Evolutionary conservation across 495 filamentous ascomycete species (phyloP), one percentile per base, ranked within the genome.

Genomic region (Penicillium argentinense): DNA sequence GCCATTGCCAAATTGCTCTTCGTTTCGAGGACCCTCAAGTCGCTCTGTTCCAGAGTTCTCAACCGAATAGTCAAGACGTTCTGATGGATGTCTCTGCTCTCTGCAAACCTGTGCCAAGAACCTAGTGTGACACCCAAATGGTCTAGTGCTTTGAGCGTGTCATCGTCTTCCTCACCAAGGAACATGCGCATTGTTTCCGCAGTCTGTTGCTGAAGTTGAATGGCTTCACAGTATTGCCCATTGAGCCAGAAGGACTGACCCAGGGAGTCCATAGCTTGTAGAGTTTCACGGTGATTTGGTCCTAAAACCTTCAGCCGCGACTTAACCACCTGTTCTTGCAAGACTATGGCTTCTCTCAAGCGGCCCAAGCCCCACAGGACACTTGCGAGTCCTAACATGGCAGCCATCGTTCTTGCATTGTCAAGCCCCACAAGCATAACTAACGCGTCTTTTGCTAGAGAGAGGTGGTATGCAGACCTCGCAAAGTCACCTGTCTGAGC

Each of bases 11-110:
- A 36, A 29, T 53, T 40, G 24, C 72, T 62, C 33, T 52, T 58
- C 11, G 54, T 56, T 3, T 45, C 57, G 1, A 75, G 54, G 1
- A 64, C 68, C 9, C 59, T 45, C 8, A 60, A 29, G 54, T 74
- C 60, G 0, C 39, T 58, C 22, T 38, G 42, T 3, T 64, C 67
- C 22, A 68, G 55, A 4, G 26, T 52, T 37, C 67, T 56, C 24
- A 47, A 56, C 40, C 71, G 51, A 16, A 62, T 67, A 22, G 53
- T 41, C 23, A 63, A 47, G 9, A 62, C 63, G 25, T 39, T 22
- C 4, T 14, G 14, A 41, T 66, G 60, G 1, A 68, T 39, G 18
- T 54, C 30, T 3, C 33, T 38, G 0, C 63, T 60, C 38, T 58
- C 46, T 11, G 49, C 38, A 11, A 56, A 53, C 17, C 56, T 45